These are phyloP conservation scores for Geosmithia putterillii DNA, from an alignment of 2,329 filamentous ascomycete species.

Conservation along the genomic window DNA sequence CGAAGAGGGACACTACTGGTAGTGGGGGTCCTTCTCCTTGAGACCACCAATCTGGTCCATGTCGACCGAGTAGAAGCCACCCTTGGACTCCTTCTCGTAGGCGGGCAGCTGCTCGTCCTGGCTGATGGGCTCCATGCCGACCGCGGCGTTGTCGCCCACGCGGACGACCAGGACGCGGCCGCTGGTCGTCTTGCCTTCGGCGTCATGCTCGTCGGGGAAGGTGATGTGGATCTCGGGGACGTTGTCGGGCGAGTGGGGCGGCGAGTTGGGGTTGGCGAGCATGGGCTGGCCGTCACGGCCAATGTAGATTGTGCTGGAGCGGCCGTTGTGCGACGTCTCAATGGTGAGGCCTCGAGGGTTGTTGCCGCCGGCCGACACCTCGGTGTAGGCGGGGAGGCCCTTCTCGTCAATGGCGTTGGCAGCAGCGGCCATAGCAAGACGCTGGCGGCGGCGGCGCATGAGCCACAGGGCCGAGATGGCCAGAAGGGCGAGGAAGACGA, in stretches of 20 bases:
- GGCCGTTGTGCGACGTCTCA: constrained; percentile 40
- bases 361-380: constrained; percentile 30
- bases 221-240: constrained; percentile 96
- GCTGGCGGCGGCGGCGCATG: constrained; percentile 41
- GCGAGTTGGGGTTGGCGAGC: constrained; percentile 61
- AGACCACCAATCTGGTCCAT: constrained; percentile 89
- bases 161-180: constrained; percentile 86
- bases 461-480: constrained; percentile 58
- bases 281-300: constrained; percentile 66
- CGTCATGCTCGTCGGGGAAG: constrained; percentile 91
- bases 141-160: constrained; percentile 71
- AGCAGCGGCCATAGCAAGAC: constrained; percentile 51
- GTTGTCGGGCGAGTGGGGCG: constrained; percentile 67
- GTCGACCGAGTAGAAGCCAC: constrained; percentile 85
- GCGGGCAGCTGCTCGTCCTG: constrained; percentile 72
- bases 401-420: constrained; percentile 33
- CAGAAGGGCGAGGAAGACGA: constrained; percentile 61
- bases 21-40: constrained; percentile 63
- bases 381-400: constrained; percentile 59
- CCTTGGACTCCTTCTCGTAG: constrained; percentile 70
- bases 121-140: constrained; percentile 73
- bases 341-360: constrained; percentile 46
- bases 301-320: constrained; percentile 63
- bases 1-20: not conserved
- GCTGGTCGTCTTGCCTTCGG: constrained; percentile 66